A percentile compares a stretch with the other conserved stretches of the same genome.
Conservation (phyloP, 2,329 filamentous ascomycete species). For the Paraconiothyrium sp. region DNA sequence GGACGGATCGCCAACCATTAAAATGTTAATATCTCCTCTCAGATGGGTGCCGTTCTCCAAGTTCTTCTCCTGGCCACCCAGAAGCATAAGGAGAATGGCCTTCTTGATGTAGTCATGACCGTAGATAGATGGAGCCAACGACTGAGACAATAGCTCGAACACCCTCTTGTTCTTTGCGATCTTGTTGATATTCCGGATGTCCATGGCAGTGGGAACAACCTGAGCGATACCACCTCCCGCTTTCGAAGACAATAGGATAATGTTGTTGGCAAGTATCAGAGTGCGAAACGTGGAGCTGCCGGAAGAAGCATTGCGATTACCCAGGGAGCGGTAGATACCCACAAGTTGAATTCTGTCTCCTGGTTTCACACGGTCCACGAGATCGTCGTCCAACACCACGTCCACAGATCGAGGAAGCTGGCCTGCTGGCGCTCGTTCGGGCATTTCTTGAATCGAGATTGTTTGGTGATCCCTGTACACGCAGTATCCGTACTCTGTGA, state of each 20-base stretch:
- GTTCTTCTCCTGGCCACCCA: conserved; percentile 98
- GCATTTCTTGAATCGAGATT: conserved; percentile 99
- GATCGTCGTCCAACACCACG: conserved; percentile 94
- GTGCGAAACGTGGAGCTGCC: conserved; percentile 96
- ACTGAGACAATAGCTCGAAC: conserved; percentile 92
- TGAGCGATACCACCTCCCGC: conserved; percentile 93
- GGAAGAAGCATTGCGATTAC: conserved; percentile 90
- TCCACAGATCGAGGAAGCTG: conserved; percentile 95
- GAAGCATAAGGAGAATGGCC: conserved; percentile 91
- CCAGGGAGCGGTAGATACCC: conserved; percentile 93
- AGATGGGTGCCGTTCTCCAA: conserved; percentile 97
- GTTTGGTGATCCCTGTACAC: conserved; percentile 97
- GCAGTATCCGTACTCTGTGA: conserved; percentile 95
- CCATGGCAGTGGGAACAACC: conserved; percentile 91
- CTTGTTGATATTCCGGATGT: conserved; percentile 99
- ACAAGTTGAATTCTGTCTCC: conserved; percentile 96
- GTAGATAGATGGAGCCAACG: conserved; percentile 93
- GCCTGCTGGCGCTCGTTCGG: conserved; percentile 91
- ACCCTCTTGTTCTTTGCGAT: conserved; percentile 93
- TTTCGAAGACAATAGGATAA: conserved; percentile 94
- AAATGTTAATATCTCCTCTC: conserved; percentile 97
- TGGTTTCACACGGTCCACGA: conserved; percentile 94
- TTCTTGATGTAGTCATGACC: conserved; percentile 98
- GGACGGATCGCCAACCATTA: conserved; percentile 98
- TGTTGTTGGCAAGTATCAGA: conserved; percentile 90